Base-by-base conservation (phyloP, 345 rosid species). In the Gossypium longicalyx region DNA sequence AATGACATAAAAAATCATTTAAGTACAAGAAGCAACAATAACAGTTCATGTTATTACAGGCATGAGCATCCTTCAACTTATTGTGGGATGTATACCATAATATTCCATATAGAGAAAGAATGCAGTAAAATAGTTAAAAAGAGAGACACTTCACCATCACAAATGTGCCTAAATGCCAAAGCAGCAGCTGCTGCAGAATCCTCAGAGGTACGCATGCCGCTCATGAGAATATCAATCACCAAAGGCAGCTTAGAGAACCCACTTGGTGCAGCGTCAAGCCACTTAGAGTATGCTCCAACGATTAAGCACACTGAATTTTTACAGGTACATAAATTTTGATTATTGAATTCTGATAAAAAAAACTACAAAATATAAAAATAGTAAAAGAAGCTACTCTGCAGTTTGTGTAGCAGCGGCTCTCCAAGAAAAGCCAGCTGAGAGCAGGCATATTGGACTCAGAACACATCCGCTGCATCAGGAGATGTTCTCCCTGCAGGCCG, bases 101-200 rank as follows among this genome's bases (percentile, higher is more conserved):
- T 4, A 27, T 69, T 69, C 45, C 23, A 49, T 4, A 17, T 51
- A 51, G 16, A 27, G 27, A 29, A 29, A 70, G 27, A 52, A 52
- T 17, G 25, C 8, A 70, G 47, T 9, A 29, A 29, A 70, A 70
- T 52, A 27, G 25, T 52, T 70, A 52, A 70, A 0, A 29, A 52
- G 20, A 51, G 45, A 29, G 19, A 51, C 4, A 64, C 16, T 2
- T 51, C 34, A 70, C 60, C 73, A 53, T 52, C 73, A 34, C 73
- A 70, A 9, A 67, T 67, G 57, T 67, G 96, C 74, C 93, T 89
- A 85, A 95, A 95, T 73, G 99, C 98, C 82, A 93, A 76, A 81
- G 99, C 96, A 54, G 99, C 99, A 77, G 99, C 93, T 11, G 99
- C 99, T 22, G 98, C 99, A 44, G 96, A 91, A 81, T 95, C 98